Evolutionary conservation across 2,329 filamentous ascomycete genomes (phyloP), one percentile per base, ranked within the genome.

Genomic region (Aspergillus sp.): DNA sequence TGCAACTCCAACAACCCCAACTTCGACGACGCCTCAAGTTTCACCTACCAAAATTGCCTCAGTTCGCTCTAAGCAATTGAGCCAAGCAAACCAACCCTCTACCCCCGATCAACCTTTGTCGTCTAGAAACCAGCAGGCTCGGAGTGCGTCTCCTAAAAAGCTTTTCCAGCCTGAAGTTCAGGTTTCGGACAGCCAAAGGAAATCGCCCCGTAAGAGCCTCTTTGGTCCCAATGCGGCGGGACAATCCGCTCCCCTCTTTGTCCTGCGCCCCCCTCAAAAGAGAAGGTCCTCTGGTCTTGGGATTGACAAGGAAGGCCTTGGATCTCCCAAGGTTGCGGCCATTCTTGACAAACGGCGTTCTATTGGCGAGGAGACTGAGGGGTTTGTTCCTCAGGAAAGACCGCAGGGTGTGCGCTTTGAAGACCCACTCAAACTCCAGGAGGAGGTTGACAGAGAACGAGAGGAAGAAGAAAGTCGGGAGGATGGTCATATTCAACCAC

Each of bases 311-410:
- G 80, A 84, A 64, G 91, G 91, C 0, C 83, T 93, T 58, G 91
- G 91, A 7, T 94, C 91, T 0, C 91, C 91, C 5, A 87, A 86
- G 56, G 85, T 94, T 57, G 83, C 89, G 23, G 89, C 87, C 30
- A 82, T 93, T 34, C 83, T 93, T 38, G 89, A 91, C 65, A 86
- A 88, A 38, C 85, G 91, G 53, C 84, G 81, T 50, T 93, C 91
- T 1, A 89, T 94, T 62, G 86, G 89, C 23, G 88, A 93, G 47
- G 80, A 85, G 23, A 85, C 89, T 1, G 80, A 81, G 15, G 79
- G 83, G 7, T 93, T 93, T 69, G 79, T 88, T 30, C 86, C 89
- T 38, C 41, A 85, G 79, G 66, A 76, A 54, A 57, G 69, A n/a
- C 64, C 71, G 9, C 68, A 79, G 54, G 77, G 81, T 41, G 85